A percentile compares a stretch with the other conserved stretches of the same genome.
These are phyloP conservation scores for Cronartium quercuum DNA, from an alignment of 1,284 basidiomycete species.

Conservation along the genomic window DNA sequence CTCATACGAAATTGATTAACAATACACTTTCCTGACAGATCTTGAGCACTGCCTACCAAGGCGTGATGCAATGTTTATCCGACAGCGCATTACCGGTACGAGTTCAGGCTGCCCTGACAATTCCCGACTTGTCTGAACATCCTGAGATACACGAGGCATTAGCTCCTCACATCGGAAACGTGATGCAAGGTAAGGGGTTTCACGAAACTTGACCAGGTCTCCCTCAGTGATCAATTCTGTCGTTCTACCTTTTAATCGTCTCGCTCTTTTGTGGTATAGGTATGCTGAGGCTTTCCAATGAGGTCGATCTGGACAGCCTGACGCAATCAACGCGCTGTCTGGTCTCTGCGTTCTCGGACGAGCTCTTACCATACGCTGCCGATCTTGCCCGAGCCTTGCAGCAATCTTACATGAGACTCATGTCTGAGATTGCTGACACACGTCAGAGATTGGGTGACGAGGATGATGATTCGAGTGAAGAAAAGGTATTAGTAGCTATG, in stretches of 20 bases:
- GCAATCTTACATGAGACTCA: constrained; percentile 71
- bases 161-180: constrained; percentile 71
- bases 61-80: constrained; percentile 55
- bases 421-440: constrained; percentile 57
- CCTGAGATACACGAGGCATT: constrained; percentile 66
- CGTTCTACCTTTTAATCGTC: constrained; percentile 1
- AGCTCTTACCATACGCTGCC: constrained; percentile 76
- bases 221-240: not conserved
- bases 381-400: constrained; percentile 71
- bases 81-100: constrained; percentile 75
- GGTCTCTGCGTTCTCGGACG: constrained; percentile 75
- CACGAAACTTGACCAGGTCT: not conserved
- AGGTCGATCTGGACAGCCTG: constrained; percentile 79
- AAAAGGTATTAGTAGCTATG: constrained; percentile 78
- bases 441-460: constrained; percentile 51
- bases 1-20: constrained; percentile 20
- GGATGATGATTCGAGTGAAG: constrained; percentile 59
- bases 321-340: constrained; percentile 74
- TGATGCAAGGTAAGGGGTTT: constrained; percentile 66
- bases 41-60: constrained; percentile 24
- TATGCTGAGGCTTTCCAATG: constrained; percentile 75
- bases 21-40: not conserved
- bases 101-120: constrained; percentile 71
- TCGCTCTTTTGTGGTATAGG: constrained; percentile 53
- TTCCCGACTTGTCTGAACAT: constrained; percentile 71